Base-by-base conservation (phyloP, 2,329 filamentous ascomycete genomes). In the Ceratocystis colombiana region DNA sequence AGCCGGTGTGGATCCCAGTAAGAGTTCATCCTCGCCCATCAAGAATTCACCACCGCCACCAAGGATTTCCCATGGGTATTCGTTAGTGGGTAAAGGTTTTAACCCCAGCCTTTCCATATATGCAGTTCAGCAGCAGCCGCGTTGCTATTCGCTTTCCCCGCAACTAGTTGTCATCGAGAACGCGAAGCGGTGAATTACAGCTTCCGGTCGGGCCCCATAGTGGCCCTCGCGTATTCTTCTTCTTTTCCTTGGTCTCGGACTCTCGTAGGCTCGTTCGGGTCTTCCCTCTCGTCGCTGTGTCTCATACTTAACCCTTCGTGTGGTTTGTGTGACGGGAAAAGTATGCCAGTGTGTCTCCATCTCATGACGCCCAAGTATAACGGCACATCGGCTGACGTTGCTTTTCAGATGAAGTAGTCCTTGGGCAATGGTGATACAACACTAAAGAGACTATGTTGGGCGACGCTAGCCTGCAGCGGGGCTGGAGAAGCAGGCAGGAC, bases 191-290 rank as follows among this genome's bases (percentile, higher is more conserved):
- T 28, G 55, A 17, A 37, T 28, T 17, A 30, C 10, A n/a, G 5
- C 55, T 28, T 15, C 5, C 28, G 25, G 25, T 37, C 30, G 28
- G 55, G 55, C 33, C 55, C n/a, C 55, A 59, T 37, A 15, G 28
- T 59, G 55, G 28, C n/a, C 55, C 28, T 59, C 28, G 55, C 55
- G 55, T 59, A 59, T 59, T 59, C 55, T 59, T 59, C 28, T 57
- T 37, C 28, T 28, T 59, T 15, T 59, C n/a, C n/a, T 7, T 17
- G 12, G 37, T 41, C 37, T 41, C 37, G 37, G 37, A 15, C 37
- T 41, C 15, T 22, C 22, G 48, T 28, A 25, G 48, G 17, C 48
- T 53, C 48, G 37, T 41, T 41, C 37, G 48, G 48, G 10, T 53
- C 37, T 12, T 41, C 22, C 20, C 48, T 8, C 48, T 53, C 48